Conservation (phyloP, 1,284 basidiomycete genomes). For the Boletus calvinii region DNA sequence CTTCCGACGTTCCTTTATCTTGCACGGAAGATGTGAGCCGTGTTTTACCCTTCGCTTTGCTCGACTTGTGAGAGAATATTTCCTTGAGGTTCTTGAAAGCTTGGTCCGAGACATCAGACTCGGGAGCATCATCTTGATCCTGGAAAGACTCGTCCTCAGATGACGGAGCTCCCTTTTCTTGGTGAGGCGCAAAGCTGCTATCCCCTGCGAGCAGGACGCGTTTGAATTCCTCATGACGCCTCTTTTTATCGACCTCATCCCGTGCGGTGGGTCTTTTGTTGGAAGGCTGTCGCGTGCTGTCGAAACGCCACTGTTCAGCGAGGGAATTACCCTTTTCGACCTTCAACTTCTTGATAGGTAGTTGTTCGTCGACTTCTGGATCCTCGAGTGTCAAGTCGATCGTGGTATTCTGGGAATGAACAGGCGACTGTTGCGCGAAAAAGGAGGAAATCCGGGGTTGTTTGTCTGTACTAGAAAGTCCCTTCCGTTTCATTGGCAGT, state of each 20-base stretch:
- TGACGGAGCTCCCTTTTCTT: constrained; percentile 5
- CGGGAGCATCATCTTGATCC: constrained; percentile 27
- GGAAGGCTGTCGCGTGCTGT: constrained; percentile 28
- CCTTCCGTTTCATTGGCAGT: constrained; percentile 27
- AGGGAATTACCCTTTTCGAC: constrained; percentile 8
- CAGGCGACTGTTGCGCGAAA: constrained; percentile 42
- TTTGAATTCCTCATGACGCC: constrained; percentile 52
- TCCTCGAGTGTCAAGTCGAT: constrained; percentile 58
- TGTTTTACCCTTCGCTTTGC: constrained; percentile 35
- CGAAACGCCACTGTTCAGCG: constrained; percentile 40
- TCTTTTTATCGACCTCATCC: constrained; percentile 18
- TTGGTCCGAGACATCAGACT: constrained; percentile 44
- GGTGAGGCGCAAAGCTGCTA: constrained; percentile 30
- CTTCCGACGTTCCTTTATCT: constrained; percentile 43
- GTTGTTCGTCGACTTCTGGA: constrained; percentile 34
- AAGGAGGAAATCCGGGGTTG: constrained; percentile 57
- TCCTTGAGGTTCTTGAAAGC: constrained; percentile 49
- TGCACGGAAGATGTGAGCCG: constrained; percentile 25
- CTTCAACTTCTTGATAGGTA: constrained; percentile 40
- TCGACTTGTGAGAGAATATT: constrained; percentile 45
- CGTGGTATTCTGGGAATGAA: constrained; percentile 36
- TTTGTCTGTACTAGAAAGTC: constrained; percentile 3
- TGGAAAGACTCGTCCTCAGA: constrained; percentile 26
- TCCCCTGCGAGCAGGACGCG: constrained; percentile 53
- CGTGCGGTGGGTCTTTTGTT: constrained; percentile 12